Percentiles rank a stretch among this genome's conserved stretches.
Conservation (phyloP, 2,329 filamentous ascomycete species). For the Amauroascus verrucosus region DNA sequence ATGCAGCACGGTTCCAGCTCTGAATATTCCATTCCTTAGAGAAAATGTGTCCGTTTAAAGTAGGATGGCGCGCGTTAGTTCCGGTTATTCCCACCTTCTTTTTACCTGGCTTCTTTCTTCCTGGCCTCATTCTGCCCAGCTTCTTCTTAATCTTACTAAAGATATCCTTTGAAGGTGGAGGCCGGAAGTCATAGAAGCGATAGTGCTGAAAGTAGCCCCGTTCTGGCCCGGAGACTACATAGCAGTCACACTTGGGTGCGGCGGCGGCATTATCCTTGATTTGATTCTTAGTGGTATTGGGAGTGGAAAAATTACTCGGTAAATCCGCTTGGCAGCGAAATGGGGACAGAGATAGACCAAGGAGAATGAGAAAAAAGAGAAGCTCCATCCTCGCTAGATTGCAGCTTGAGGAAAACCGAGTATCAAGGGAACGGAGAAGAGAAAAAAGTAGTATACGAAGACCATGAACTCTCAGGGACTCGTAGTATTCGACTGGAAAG, state of each 20-base stretch:
- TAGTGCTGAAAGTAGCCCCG: conserved; percentile 43
- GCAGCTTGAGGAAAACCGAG: not conserved
- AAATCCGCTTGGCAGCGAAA: not conserved
- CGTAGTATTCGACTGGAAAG: too few species aligned
- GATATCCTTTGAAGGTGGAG: not conserved
- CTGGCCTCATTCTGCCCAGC: not conserved
- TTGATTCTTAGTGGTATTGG: not conserved
- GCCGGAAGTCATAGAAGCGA: conserved; percentile 44
- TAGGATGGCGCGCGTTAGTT: conserved; percentile 9
- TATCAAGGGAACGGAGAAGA: not conserved
- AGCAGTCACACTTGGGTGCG: conserved; percentile 37
- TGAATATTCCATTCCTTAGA: conserved; percentile 34
- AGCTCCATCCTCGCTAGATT: not conserved
- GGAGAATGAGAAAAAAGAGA: not conserved
- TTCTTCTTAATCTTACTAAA: not conserved
- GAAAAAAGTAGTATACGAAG: not conserved
- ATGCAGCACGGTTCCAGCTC: conserved; percentile 36
- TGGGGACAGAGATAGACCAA: not conserved
- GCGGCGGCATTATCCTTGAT: not conserved
- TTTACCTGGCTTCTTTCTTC: not conserved
- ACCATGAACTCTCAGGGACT: too few species aligned
- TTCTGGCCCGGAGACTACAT: conserved; percentile 34
- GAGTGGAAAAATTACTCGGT: not conserved
- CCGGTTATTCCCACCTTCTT: conserved; percentile 12
- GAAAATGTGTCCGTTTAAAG: conserved; percentile 12